These are phyloP conservation scores for Homolaphlyctis polyrhiza DNA, from an alignment of 371 early-diverging fungal species.

Conservation along the genomic window DNA sequence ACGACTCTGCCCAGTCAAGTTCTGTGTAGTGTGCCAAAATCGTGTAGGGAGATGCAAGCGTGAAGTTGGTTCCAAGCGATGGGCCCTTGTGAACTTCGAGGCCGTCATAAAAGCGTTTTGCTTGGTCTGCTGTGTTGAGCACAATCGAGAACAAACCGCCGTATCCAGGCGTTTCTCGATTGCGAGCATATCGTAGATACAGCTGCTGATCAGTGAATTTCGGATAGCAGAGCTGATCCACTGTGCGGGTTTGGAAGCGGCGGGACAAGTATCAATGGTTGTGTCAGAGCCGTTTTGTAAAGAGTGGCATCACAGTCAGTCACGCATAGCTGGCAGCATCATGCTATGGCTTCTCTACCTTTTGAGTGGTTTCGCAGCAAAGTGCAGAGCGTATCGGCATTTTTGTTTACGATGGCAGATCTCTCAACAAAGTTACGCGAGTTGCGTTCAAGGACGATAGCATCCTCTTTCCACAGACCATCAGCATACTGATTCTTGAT, in stretches of 20 bases:
- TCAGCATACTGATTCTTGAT: slow-evolving; percentile 68
- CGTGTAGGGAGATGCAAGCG: slow-evolving; percentile 89
- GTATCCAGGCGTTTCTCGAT: slow-evolving; percentile 55
- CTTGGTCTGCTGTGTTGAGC: slow-evolving; percentile 54
- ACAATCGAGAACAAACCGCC: slow-evolving; percentile 87
- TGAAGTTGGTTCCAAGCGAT: slow-evolving; percentile 94
- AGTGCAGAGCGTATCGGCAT: slow-evolving; percentile 74
- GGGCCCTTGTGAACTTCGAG: slow-evolving; percentile 82
- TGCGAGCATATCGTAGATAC: slow-evolving; percentile 57
- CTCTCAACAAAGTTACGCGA: slow-evolving; percentile 80
- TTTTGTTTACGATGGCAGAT: slow-evolving; percentile 66
- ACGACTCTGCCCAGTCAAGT: slow-evolving; percentile 85
- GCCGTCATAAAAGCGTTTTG: slow-evolving; percentile 75
- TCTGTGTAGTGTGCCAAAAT: slow-evolving; percentile 86
- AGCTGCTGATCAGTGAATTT: slow-evolving; percentile 65
- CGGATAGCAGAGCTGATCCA: slow-evolving; percentile 74
- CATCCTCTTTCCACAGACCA: slow-evolving; percentile 86
- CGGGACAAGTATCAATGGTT: neutral
- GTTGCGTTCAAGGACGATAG: slow-evolving; percentile 89
- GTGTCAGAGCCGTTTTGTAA: too few relatives aligned
- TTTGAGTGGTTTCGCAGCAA: slow-evolving; percentile 57
- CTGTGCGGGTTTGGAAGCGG: slow-evolving; percentile 27
- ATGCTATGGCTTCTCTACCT: slow-evolving; percentile 11
- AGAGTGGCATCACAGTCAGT: neutral
- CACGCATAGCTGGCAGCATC: neutral